Evolutionary conservation across 106 monocot genomes (phyloP).

Genomic region (Amphibolis antarctica): DNA sequence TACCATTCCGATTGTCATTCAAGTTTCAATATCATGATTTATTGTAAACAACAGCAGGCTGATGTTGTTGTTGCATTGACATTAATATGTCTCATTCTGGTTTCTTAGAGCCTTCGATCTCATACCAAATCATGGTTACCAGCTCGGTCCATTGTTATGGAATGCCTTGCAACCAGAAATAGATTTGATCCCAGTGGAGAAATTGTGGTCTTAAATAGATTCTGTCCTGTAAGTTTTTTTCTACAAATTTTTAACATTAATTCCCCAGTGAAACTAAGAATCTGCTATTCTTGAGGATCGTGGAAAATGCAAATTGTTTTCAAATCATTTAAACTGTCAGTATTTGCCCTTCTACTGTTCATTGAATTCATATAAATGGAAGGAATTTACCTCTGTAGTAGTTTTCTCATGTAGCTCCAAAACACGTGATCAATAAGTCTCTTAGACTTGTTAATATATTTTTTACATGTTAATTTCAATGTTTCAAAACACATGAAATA

Average conservation of each 20-base stretch:
- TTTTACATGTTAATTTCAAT: no score
- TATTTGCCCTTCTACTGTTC: no score
- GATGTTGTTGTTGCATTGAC: not conserved
- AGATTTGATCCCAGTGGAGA: constrained; percentile 67
- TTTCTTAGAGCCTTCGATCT: constrained; percentile 48
- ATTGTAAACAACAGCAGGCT: not conserved
- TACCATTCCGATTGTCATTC: not conserved
- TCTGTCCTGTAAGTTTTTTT: constrained; percentile 61
- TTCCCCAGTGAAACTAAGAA: not conserved
- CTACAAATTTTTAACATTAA: not conserved
- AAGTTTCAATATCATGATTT: not conserved
- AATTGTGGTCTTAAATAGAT: constrained; percentile 66
- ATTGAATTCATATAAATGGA: no score
- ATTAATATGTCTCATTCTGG: not conserved
- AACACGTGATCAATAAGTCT: no score
- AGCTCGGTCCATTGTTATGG: constrained; percentile 68
- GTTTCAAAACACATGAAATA: no score
- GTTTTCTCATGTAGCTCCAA: no score
- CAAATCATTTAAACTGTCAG: no score
- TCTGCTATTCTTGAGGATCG: not conserved
- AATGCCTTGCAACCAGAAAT: constrained; percentile 49
- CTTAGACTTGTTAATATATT: no score
- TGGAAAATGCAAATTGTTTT: not conserved
- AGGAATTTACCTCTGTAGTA: no score
- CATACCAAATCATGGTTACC: constrained; percentile 80